These are phyloP conservation scores for Wallacemonas sp. DNA, from an alignment of 208 protist species.

Conservation along the genomic window DNA sequence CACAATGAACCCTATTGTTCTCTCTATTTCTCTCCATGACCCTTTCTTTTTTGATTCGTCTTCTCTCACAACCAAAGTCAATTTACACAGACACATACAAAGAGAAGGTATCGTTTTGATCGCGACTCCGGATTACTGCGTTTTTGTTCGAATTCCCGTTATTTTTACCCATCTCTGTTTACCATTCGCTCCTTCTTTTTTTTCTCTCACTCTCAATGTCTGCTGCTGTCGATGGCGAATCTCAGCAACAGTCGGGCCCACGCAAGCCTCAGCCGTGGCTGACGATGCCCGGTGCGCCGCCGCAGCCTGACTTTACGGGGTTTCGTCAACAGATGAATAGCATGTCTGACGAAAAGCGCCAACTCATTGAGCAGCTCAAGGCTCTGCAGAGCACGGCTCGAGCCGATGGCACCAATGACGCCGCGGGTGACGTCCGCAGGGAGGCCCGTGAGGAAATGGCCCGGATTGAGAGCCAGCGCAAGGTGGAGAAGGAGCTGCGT, in stretches of 20 bases:
- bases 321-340: slow-evolving; percentile 43
- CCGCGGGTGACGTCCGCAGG: slow-evolving; percentile 37
- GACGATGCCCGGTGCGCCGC: slow-evolving; percentile 51
- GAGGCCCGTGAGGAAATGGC: slow-evolving; percentile 42
- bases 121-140: too few species aligned
- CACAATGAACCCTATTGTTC: too few species aligned
- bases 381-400: slow-evolving; percentile 53
- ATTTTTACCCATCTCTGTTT: slow-evolving; percentile 6
- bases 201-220: slow-evolving; percentile 1
- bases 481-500: slow-evolving; percentile 50
- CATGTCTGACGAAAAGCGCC: slow-evolving; percentile 47
- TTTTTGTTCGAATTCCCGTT: background rate
- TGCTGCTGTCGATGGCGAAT: background rate
- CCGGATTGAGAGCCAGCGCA: slow-evolving; percentile 56
- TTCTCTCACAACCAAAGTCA: too few species aligned
- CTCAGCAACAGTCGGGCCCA: background rate
- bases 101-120: too few species aligned
- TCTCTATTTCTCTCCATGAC: slow-evolving; percentile 8
- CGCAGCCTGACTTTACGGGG: slow-evolving; percentile 38
- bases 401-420: slow-evolving; percentile 32
- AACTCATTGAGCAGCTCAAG: slow-evolving; percentile 58
- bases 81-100: too few species aligned
- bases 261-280: slow-evolving; percentile 50
- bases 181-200: background rate
- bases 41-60: slow-evolving; percentile 5